Percentiles rank a stretch among this genome's conserved stretches.
phyloP scores from a whole-genome alignment of 805 yeast genomes.

The Kuraishia borneana region DNA sequence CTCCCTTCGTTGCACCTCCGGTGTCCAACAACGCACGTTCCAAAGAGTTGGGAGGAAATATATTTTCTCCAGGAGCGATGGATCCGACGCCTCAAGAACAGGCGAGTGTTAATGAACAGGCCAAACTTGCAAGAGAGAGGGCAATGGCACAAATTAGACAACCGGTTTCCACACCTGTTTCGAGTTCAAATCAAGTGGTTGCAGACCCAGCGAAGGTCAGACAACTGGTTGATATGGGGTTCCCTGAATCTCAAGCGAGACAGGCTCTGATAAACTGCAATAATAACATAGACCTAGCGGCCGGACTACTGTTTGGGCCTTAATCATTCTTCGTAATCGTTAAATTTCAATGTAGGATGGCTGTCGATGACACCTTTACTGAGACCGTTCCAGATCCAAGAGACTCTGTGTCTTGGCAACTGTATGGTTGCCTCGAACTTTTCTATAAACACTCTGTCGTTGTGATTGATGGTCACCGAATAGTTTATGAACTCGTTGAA shows the following conservation, averaged over 20 bases:
- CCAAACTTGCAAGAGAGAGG: slow-evolving; percentile 2
- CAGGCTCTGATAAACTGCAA: slow-evolving; percentile 52
- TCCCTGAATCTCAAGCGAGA: slow-evolving; percentile 50
- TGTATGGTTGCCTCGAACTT: slow-evolving; percentile 57
- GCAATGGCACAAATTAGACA: slow-evolving; percentile 10
- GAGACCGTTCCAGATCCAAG: slow-evolving; percentile 61
- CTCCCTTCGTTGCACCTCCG: slow-evolving; percentile 40
- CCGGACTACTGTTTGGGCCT: slow-evolving; percentile 50
- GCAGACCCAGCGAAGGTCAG: slow-evolving; percentile 18
- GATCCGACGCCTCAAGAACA: not conserved
- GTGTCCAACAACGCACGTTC: slow-evolving; percentile 3
- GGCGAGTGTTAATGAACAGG: slow-evolving; percentile 1
- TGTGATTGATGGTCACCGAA: slow-evolving; percentile 66
- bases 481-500: slow-evolving; percentile 75
- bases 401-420: slow-evolving; percentile 39
- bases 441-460: slow-evolving; percentile 78
- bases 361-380: slow-evolving; percentile 43
- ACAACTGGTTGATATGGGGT: slow-evolving; percentile 60
- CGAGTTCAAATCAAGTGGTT: slow-evolving; percentile 4
- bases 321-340: slow-evolving; percentile 7
- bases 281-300: slow-evolving; percentile 83
- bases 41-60: slow-evolving; percentile 24
- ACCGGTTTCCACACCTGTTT: slow-evolving; percentile 6
- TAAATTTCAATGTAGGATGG: slow-evolving; percentile 37
- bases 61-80: slow-evolving; percentile 10